Evolutionary conservation across 2,329 filamentous ascomycete species (phyloP).

Genomic region (Neonectria punicea): DNA sequence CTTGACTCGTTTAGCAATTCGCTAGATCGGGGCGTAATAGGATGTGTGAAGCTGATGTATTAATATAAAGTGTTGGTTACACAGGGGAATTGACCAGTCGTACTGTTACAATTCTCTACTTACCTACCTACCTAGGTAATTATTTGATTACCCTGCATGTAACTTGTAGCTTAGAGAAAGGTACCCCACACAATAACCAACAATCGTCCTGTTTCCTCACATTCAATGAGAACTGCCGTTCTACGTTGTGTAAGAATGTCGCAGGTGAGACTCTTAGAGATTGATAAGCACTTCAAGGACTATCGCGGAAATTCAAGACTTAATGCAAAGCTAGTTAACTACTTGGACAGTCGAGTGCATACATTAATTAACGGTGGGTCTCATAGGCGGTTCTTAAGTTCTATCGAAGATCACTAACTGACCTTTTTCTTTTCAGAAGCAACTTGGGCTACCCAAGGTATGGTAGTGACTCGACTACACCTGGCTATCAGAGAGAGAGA

Average conservation of each 20-base stretch:
- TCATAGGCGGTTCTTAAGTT: too few relatives aligned
- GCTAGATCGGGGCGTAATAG: neutral
- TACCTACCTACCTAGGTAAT: neutral
- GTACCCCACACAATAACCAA: too few relatives aligned
- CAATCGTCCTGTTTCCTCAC: too few relatives aligned
- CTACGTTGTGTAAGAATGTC: too few relatives aligned
- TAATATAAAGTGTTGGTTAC: neutral
- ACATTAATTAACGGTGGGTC: too few relatives aligned
- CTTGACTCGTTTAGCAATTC: neutral
- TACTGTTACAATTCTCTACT: neutral
- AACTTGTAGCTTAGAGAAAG: neutral
- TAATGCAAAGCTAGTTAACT: too few relatives aligned
- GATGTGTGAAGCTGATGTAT: neutral
- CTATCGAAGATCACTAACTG: neutral
- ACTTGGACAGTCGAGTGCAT: too few relatives aligned
- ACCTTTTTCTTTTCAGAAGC: too few relatives aligned
- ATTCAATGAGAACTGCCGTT: too few relatives aligned
- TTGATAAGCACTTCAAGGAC: neutral
- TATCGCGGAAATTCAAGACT: neutral
- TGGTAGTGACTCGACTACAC: too few relatives aligned
- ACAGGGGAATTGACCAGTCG: neutral
- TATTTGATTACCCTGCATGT: neutral
- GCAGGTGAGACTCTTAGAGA: neutral
- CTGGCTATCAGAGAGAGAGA: too few relatives aligned
- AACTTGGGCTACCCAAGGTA: too few relatives aligned